Percentiles rank a stretch among this genome's conserved stretches.
Conservation (phyloP, 176 grass and related monocot genomes). For the Carex cristatella region DNA sequence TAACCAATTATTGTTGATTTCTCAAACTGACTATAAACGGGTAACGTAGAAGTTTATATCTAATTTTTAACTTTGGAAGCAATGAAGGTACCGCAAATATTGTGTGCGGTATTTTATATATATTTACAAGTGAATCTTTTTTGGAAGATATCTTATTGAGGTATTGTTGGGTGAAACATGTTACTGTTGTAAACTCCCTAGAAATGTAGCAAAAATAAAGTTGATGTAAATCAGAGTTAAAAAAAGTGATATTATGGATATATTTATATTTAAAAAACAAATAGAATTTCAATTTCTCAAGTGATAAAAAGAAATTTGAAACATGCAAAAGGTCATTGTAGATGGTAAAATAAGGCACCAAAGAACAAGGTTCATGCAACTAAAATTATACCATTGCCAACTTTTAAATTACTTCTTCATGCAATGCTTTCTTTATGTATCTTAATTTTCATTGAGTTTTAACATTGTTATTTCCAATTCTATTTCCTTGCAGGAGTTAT, state of each 20-base stretch:
- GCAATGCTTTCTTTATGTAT: background rate
- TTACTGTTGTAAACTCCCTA: background rate
- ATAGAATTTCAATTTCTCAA: background rate
- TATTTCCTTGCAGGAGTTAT: background rate
- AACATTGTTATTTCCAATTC: background rate
- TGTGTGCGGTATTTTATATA: background rate
- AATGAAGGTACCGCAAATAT: background rate
- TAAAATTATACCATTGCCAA: background rate
- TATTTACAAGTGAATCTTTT: background rate
- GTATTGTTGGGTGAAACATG: background rate
- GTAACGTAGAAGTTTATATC: background rate
- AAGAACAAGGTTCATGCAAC: background rate
- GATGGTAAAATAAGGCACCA: background rate
- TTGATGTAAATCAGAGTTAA: background rate
- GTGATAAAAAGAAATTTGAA: background rate
- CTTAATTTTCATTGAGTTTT: background rate
- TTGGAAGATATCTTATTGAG: background rate
- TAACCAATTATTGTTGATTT: background rate
- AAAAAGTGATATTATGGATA: background rate
- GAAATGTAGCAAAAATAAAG: background rate
- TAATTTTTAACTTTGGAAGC: background rate
- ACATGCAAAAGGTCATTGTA: background rate
- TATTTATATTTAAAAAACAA: background rate
- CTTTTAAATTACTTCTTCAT: background rate
- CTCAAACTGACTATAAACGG: background rate